Evolutionary conservation across 2,329 filamentous ascomycete genomes (phyloP).

Genomic region (Thermoascus crustaceus): DNA sequence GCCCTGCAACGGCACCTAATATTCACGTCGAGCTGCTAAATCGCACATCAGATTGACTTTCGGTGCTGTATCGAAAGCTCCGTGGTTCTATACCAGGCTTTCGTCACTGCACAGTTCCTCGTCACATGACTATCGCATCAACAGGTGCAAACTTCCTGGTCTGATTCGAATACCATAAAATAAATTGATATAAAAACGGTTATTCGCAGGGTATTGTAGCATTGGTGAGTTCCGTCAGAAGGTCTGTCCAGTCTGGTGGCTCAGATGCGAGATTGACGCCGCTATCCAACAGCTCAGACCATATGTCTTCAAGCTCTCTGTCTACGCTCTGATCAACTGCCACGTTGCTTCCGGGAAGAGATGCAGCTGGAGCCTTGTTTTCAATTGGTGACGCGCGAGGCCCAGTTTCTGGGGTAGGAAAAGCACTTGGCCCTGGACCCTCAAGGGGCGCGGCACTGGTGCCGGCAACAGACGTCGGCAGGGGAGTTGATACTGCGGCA

Average conservation of each 20-base stretch:
- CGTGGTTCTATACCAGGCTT: too few relatives aligned
- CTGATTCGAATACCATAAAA: too few relatives aligned
- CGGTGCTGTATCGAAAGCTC: too few relatives aligned
- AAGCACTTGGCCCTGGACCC: background rate
- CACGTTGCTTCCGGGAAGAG: background rate
- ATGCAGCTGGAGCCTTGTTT: background rate
- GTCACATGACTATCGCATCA: too few relatives aligned
- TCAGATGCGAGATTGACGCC: conserved; percentile 15
- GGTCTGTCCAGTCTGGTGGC: conserved; percentile 22
- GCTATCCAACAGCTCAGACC: conserved; percentile 24
- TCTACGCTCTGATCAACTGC: conserved; percentile 2
- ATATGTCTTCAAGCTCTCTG: conserved; percentile 22
- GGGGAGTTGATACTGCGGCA: background rate
- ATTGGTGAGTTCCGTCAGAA: conserved; percentile 22
- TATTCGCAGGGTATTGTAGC: conserved; percentile 10
- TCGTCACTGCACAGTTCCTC: too few relatives aligned
- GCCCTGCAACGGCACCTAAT: too few relatives aligned
- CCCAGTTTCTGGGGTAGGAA: background rate
- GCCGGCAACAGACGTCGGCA: background rate
- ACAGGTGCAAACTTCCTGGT: too few relatives aligned
- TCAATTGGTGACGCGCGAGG: background rate
- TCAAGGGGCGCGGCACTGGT: background rate
- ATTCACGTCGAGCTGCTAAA: too few relatives aligned
- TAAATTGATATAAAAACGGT: too few relatives aligned
- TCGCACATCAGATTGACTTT: too few relatives aligned